Evolutionary conservation across 2,329 filamentous ascomycete species (phyloP).

Genomic region (Aplosporella prunicola): DNA sequence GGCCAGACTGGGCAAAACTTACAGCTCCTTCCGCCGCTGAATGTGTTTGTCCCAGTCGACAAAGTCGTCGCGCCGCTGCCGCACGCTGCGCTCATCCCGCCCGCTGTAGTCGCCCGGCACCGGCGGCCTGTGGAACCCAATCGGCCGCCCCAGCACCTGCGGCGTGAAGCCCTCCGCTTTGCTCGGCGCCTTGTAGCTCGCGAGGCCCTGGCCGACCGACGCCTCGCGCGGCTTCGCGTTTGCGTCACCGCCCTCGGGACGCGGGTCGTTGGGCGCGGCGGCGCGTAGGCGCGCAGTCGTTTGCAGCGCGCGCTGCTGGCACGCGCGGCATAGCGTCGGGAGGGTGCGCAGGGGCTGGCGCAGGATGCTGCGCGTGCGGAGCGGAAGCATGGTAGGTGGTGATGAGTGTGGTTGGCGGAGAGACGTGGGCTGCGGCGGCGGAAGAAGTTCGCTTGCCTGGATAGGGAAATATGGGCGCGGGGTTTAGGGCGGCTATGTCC

Average conservation of each 20-base stretch:
- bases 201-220: constrained; percentile 3
- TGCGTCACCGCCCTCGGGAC: background rate
- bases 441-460: too few relatives aligned
- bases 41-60: constrained; percentile 80
- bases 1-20: constrained; percentile 20
- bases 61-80: constrained; percentile 68
- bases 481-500: too few relatives aligned
- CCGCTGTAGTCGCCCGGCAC: constrained; percentile 73
- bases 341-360: background rate
- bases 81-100: constrained; percentile 55
- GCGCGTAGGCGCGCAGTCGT: background rate
- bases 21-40: constrained; percentile 65
- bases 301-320: constrained; percentile 1
- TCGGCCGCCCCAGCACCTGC: constrained; percentile 56
- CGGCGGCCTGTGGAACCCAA: constrained; percentile 70
- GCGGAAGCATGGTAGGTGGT: constrained; percentile 1
- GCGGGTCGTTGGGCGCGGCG: too few relatives aligned
- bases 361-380: constrained; percentile 1
- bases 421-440: background rate
- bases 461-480: too few relatives aligned
- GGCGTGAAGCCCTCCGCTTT: constrained; percentile 36
- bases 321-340: constrained; percentile 1
- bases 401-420: background rate
- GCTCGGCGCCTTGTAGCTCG: constrained; percentile 7
- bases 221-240: background rate